These are phyloP conservation scores for Coniochaeta pulveracea DNA, from an alignment of 2,329 filamentous ascomycete species.

Conservation along the genomic window DNA sequence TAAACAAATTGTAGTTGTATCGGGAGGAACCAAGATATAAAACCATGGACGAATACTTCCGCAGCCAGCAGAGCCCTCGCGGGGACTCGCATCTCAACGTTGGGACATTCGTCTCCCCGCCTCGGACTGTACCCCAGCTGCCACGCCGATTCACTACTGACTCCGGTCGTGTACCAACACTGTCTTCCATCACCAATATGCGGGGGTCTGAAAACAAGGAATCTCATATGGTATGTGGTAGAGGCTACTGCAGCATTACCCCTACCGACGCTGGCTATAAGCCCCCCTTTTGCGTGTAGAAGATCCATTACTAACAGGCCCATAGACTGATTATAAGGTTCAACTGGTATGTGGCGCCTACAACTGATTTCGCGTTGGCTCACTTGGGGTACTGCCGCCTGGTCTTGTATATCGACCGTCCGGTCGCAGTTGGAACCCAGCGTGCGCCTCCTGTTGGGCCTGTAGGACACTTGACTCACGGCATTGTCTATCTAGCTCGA, in stretches of 20 bases:
- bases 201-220: no score
- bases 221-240: no score
- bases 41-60: conserved; percentile 66
- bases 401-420: background rate
- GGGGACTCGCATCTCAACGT: conserved; percentile 66
- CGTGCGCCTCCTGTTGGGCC: no score
- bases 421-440: no score
- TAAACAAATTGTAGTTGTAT: conserved; percentile 20
- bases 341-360: conserved; percentile 54
- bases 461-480: no score
- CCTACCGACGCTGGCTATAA: no score
- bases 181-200: conserved; percentile 54
- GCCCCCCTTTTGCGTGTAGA: no score
- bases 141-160: conserved; percentile 93
- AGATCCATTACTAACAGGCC: no score
- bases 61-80: conserved; percentile 64
- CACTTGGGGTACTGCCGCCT: no score
- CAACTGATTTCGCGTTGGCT: background rate
- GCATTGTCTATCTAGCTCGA: no score
- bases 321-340: conserved; percentile 59
- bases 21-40: conserved; percentile 10
- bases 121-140: conserved; percentile 50
- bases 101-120: conserved; percentile 57
- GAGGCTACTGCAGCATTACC: no score
- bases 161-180: conserved; percentile 68